Conservation (phyloP, 2,329 filamentous ascomycete genomes). For the Claviceps sp. region DNA sequence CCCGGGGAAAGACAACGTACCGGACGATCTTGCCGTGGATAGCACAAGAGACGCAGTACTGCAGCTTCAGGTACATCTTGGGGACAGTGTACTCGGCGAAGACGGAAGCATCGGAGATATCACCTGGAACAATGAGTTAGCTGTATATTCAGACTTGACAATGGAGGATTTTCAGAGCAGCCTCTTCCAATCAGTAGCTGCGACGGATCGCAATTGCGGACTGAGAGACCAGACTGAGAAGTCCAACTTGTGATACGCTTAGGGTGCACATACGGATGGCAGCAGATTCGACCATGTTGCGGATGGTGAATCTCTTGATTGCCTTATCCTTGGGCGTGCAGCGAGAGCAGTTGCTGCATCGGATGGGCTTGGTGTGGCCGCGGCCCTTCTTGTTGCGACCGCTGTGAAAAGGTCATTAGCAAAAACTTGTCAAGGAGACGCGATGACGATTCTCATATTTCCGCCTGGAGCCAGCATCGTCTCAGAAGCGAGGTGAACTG, state of each 20-base stretch:
- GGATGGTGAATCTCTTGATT: slow-evolving; percentile 99
- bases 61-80: slow-evolving; percentile 99
- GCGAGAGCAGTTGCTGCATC: slow-evolving; percentile 59
- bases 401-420: slow-evolving; percentile 34
- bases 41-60: slow-evolving; percentile 99
- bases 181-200: background rate
- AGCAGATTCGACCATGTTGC: slow-evolving; percentile 99
- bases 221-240: background rate
- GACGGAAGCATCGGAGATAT: slow-evolving; percentile 99
- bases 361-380: slow-evolving; percentile 99
- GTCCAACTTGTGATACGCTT: background rate
- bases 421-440: slow-evolving; percentile 3
- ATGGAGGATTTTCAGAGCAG: slow-evolving; percentile 2
- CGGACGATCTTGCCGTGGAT: slow-evolving; percentile 99
- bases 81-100: slow-evolving; percentile 98
- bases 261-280: slow-evolving; percentile 75
- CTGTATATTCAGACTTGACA: background rate
- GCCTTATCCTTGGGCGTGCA: slow-evolving; percentile 99
- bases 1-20: slow-evolving; percentile 56
- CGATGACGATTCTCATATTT: background rate
- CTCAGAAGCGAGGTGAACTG: background rate
- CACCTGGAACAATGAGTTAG: slow-evolving; percentile 47
- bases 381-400: slow-evolving; percentile 99
- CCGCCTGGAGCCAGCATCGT: slow-evolving; percentile 7
- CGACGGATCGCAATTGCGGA: background rate